Evolutionary conservation across 805 yeast species (phyloP).

Genomic region (Teunomyces panamensis): DNA sequence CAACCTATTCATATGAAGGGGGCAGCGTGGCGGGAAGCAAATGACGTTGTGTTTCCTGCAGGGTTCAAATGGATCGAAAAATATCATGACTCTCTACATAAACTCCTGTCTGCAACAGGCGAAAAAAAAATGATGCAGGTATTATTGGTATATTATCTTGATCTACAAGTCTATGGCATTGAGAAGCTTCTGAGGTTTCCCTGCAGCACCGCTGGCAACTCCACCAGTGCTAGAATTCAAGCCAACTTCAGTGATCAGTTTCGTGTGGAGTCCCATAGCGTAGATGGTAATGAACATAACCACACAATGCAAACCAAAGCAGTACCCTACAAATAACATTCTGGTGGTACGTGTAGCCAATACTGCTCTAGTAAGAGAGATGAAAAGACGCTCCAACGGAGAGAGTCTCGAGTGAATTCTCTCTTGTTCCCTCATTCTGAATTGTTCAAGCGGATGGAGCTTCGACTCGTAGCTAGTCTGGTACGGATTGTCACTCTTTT

Average conservation of each 20-base stretch:
- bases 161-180: slow-evolving; percentile 1
- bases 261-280: slow-evolving; percentile 46
- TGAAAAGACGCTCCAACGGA: slow-evolving; percentile 75
- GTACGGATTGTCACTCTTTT: slow-evolving; percentile 47
- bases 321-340: slow-evolving; percentile 68
- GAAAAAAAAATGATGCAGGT: neutral
- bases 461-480: slow-evolving; percentile 68
- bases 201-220: slow-evolving; percentile 18
- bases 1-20: neutral
- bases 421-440: slow-evolving; percentile 73
- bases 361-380: slow-evolving; percentile 69
- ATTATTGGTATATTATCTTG: neutral
- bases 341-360: slow-evolving; percentile 72
- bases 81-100: no score
- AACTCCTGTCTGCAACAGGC: no score
- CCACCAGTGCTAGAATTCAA: slow-evolving; percentile 41
- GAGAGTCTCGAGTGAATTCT: slow-evolving; percentile 69
- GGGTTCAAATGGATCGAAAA: neutral
- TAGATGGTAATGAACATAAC: slow-evolving; percentile 64
- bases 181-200: slow-evolving; percentile 6
- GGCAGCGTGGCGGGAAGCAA: slow-evolving; percentile 2
- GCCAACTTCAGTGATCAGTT: slow-evolving; percentile 47
- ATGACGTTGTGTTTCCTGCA: neutral
- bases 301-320: slow-evolving; percentile 69
- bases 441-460: slow-evolving; percentile 79